A percentile compares a stretch with the other conserved stretches of the same genome.
Evolutionary conservation across 2,329 filamentous ascomycete genomes (phyloP).

Genomic region (Cladophialophora chaetospira): DNA sequence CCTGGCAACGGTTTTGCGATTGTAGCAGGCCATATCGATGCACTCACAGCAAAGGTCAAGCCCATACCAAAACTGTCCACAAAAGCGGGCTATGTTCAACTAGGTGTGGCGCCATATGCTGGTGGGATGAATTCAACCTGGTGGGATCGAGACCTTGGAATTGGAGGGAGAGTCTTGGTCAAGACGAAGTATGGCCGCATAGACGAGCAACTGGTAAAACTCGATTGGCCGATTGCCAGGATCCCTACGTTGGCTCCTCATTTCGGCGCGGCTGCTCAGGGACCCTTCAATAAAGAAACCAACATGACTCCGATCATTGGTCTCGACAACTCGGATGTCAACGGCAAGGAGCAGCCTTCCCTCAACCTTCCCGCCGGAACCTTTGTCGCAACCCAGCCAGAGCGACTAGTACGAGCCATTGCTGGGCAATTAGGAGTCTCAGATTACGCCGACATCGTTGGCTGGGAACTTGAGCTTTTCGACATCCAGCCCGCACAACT

Average conservation of each 20-base stretch:
- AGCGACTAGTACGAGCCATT: conserved; percentile 80
- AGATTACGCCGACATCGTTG: conserved; percentile 74
- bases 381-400: conserved; percentile 82
- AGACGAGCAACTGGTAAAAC: conserved; percentile 77
- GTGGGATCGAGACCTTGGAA: conserved; percentile 94
- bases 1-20: conserved; percentile 85
- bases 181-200: conserved; percentile 73
- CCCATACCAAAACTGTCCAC: conserved; percentile 82
- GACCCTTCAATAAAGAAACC: conserved; percentile 81
- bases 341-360: conserved; percentile 32
- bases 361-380: conserved; percentile 54
- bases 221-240: conserved; percentile 91
- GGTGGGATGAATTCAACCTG: conserved; percentile 85
- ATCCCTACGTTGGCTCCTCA: conserved; percentile 92
- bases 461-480: conserved; percentile 96
- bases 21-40: conserved; percentile 90
- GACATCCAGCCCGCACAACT: conserved; percentile 83
- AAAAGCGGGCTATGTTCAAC: conserved; percentile 81
- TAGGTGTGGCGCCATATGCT: conserved; percentile 91
- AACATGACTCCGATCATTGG: conserved; percentile 94
- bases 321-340: conserved; percentile 70
- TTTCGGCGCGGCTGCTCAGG: conserved; percentile 72
- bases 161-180: conserved; percentile 86
- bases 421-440: conserved; percentile 73
- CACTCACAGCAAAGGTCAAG: conserved; percentile 86